Base-by-base conservation (phyloP, 495 filamentous ascomycete genomes). In the Aspergillus haitiensis region DNA sequence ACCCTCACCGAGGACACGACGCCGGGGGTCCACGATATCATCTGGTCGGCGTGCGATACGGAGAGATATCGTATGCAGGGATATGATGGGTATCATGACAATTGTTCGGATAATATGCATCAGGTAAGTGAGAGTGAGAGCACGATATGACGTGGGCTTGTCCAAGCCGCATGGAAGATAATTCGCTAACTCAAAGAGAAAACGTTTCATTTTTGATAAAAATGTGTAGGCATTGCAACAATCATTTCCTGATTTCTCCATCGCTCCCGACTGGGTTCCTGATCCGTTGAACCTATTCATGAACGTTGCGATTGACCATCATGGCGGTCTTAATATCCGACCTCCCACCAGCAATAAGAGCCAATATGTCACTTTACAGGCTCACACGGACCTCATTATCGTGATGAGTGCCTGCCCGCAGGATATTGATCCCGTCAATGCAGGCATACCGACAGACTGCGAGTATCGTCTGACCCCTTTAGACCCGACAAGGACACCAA, bases 231-330 rank as follows among this genome's bases (percentile, higher is more conserved):
- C 42, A 3, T 16, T 46, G 42, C n/a, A 46, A 16, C 5, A 18
- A 16, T n/a, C 11, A 3, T 46, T 46, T 16, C 42, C 42, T 5
- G 5, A 18, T 46, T 46, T 46, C 42, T 16, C 3, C 42, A 46
- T 46, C 15, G 42, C 42, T 16, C 13, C 61, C 18, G 65, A 66
- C 36, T 69, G 71, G 48, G 67, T 72, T 13, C 78, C 77, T 3
- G 70, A 72, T 53, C 78, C 77, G 2, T 63, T 81, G 7, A 81
- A 81, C 62, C 46, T 81, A 13, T 79, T 79, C 59, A 81, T 81
- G 78, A 79, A 81, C 58, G 75, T 79, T 16, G 64, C 75, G 0
- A 61, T 78, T 15, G 67, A 67, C 35, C 50, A 64, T 45, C 66
- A 70, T 42, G 72, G 72, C 0, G 64, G 60, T 13, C 48, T 76